Evolutionary conservation across 2,329 filamentous ascomycete species (phyloP).

Genomic region (Xylogone sp.): DNA sequence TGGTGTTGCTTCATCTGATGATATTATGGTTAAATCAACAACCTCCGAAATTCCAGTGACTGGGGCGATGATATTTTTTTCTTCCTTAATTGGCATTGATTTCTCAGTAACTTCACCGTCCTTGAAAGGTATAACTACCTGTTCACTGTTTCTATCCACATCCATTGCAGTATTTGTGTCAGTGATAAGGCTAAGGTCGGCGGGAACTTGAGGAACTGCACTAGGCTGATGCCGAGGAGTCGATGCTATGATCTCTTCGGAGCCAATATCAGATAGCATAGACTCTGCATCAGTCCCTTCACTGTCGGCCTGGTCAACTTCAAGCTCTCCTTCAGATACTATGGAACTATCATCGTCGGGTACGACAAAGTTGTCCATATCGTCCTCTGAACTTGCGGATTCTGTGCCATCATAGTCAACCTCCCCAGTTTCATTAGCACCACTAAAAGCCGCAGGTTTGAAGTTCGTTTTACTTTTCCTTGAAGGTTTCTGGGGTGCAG

Average conservation of each 20-base stretch:
- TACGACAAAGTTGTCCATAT: slow-evolving; percentile 47
- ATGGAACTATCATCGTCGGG: slow-evolving; percentile 19
- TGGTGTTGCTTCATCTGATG: slow-evolving; percentile 13
- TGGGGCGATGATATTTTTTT: neutral
- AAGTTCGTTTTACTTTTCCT: slow-evolving; percentile 1
- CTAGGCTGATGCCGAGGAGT: neutral
- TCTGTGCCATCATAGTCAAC: slow-evolving; percentile 17
- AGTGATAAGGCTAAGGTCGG: neutral
- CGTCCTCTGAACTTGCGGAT: slow-evolving; percentile 36
- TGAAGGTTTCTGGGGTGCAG: slow-evolving; percentile 33
- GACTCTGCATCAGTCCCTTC: slow-evolving; percentile 15
- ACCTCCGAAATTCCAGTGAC: slow-evolving; percentile 2
- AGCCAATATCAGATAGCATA: slow-evolving; percentile 9
- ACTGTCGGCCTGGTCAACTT: slow-evolving; percentile 21
- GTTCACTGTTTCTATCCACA: neutral
- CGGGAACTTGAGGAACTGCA: neutral
- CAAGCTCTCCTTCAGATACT: slow-evolving; percentile 10
- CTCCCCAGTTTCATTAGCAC: slow-evolving; percentile 18
- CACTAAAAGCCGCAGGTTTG: neutral
- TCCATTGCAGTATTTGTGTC: neutral
- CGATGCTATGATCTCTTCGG: neutral
- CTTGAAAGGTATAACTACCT: neutral
- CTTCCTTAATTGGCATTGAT: neutral
- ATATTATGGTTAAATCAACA: slow-evolving; percentile 17
- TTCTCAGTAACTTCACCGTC: neutral